Base-by-base conservation (phyloP, 2,329 filamentous ascomycete species). In the Parasarocladium wereldwijsianum region DNA sequence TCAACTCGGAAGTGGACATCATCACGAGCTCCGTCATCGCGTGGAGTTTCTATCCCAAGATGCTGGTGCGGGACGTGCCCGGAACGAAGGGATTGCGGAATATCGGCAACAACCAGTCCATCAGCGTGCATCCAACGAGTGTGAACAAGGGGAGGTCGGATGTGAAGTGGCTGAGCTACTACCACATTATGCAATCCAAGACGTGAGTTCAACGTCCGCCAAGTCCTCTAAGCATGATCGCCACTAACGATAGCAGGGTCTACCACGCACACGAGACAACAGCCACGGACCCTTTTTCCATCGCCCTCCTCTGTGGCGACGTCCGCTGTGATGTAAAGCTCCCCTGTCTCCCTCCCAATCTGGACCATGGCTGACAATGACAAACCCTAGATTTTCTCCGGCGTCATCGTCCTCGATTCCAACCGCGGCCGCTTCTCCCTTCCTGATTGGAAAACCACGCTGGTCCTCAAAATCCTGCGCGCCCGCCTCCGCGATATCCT, bases 161-260 rank as follows among this genome's bases (percentile, higher is more conserved):
- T 23, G 58, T 85, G 22, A 77, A 75, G 45, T 96, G 83, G 74
- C 59, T 98, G 25, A 90, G 82, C 1, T 98, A 93, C 51, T 96
- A 96, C 56, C 81, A 93, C 50, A 93, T 96, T 39, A 93, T 96
- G 83, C 86, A 94, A 51, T 79, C 80, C 3, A 85, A 77, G 61
- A 57, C 82, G 76, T 66, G 68, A 66, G 60, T 62, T 16, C 29
- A 5, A 4, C 6, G 17, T 6, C 13, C 22, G 13, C 4, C 10
- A 19, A 25, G 19, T 15, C 15, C 12, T 15, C n/a, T 17, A 11
- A 25, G 20, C 14, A 12, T 25, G 11, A 17, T n/a, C 11, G 6
- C 19, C 6, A 20, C 34, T 46, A 29, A 40, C 28, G n/a, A 19
- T 24, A 6, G 60, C 29, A 76, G 71, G 36, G 76, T 79, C 43